phyloP scores from a whole-genome alignment of 78 protist genomes.

The Reticulomyxa filosa region DNA sequence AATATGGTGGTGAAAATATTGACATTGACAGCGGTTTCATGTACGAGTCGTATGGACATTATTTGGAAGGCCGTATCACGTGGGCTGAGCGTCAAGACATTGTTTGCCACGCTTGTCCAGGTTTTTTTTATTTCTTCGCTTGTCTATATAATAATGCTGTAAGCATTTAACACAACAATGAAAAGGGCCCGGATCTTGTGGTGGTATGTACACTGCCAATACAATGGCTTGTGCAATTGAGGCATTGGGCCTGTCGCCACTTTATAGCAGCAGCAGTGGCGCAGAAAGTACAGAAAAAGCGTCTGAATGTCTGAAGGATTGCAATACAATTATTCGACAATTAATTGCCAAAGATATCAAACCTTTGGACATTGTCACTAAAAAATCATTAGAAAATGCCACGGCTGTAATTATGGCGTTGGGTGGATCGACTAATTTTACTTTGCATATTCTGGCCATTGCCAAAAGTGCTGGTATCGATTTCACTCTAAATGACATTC shows the following conservation, averaged over 20 bases:
- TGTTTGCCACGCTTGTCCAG: too few species aligned
- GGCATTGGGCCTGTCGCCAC: conserved; percentile 10
- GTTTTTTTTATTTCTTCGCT: too few species aligned
- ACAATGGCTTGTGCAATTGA: conserved; percentile 61
- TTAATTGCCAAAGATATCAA: conserved; percentile 9
- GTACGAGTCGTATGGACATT: too few species aligned
- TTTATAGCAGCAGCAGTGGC: neutral
- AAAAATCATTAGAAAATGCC: conserved; percentile 37
- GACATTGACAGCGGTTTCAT: too few species aligned
- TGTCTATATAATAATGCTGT: too few species aligned
- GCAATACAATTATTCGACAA: neutral
- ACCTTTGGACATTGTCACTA: conserved; percentile 43
- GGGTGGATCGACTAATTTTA: conserved; percentile 45
- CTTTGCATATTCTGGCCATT: conserved; percentile 44
- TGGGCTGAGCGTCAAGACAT: too few species aligned
- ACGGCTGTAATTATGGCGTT: conserved; percentile 28
- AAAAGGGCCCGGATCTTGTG: too few species aligned
- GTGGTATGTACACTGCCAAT: conserved; percentile 57
- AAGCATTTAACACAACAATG: too few species aligned
- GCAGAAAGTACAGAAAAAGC: conserved; percentile 1
- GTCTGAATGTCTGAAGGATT: neutral
- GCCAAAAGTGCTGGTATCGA: too few species aligned
- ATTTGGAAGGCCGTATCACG: too few species aligned
- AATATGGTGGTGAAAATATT: too few species aligned
- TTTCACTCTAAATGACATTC: too few species aligned